Percentiles rank a stretch among this genome's conserved stretches.
Evolutionary conservation across 306 rosid genomes (phyloP).

Genomic region (Cajanus cajan): DNA sequence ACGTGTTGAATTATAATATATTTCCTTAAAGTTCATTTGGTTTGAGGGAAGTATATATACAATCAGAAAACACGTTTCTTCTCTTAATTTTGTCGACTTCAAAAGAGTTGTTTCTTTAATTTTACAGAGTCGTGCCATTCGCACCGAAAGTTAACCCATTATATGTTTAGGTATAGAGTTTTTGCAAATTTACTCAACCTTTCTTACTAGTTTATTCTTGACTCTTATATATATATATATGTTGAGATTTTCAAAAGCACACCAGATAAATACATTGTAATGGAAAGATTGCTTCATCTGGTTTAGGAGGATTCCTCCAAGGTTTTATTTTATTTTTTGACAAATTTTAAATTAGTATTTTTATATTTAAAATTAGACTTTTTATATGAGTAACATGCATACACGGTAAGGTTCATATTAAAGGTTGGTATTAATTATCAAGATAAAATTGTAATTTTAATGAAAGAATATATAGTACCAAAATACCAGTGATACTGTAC

Average conservation of each 20-base stretch:
- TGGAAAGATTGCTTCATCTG: neutral
- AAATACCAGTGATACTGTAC: neutral
- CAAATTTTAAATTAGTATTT: neutral
- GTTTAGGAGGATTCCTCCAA: neutral
- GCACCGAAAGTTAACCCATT: neutral
- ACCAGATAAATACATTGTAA: neutral
- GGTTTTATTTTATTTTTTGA: too few species aligned
- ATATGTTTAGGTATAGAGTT: neutral
- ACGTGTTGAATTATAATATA: too few species aligned
- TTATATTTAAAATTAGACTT: neutral
- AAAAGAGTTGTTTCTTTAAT: neutral
- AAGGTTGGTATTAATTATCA: neutral
- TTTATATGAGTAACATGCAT: neutral
- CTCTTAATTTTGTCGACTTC: neutral
- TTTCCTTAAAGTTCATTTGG: too few species aligned
- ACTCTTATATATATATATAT: too few species aligned
- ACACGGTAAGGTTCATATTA: neutral
- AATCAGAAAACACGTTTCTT: neutral
- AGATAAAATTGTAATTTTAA: neutral
- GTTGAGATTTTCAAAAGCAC: neutral
- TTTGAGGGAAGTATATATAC: too few species aligned
- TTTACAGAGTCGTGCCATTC: neutral
- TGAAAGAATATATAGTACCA: neutral
- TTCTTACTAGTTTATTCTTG: neutral
- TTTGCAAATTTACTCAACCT: neutral